Base-by-base conservation (phyloP, 768 basidiomycete species). In the Tylopilus plumbeoviolaceoides region DNA sequence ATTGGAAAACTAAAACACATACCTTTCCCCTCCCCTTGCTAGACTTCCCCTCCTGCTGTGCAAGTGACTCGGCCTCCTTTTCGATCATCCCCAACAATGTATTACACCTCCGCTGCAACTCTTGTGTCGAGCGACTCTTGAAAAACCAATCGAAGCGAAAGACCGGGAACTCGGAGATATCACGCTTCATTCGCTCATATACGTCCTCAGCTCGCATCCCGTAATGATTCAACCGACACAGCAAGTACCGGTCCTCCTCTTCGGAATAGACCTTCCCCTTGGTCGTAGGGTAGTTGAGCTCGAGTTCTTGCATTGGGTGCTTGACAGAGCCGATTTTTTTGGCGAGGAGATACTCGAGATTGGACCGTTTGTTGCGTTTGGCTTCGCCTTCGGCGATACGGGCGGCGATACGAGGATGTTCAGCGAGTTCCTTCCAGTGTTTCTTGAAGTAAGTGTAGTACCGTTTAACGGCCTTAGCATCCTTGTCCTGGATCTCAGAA, bases 111-210 rank as follows among this genome's bases (percentile, higher is more conserved):
- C 95, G 75, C 63, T 87, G 84, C 51, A 98, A 72, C 71, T 98
- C 95, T 62, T 91, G 85, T 3, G 91, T 85, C 11, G 89, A 91
- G 50, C 95, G 75, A 58, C 91, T 92, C 76, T 95, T 95, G 78
- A 94, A 88, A 75, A 97, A 98, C 95, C 94, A 98, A 64, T 98
- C 94, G 62, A 98, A 98, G 20, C 95, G 78, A 75, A 98, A 99
- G 14, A 95, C 89, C 1, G 95, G 95, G 71, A 94, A 98, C 72
- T 98, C 95, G 15, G 84, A 87, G 58, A 98, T 93, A 70, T 98
- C 95, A 69, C 87, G 84, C 80, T 95, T 97, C 72, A 98, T 97
- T 48, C 86, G 74, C 64, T 99, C 95, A 63, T 94, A 97, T 23
- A 92, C 88, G 61, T 97, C 93, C 46, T 91, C 91, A 15, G 79